Evolutionary conservation across 1,284 basidiomycete species (phyloP), one percentile per base, ranked within the genome.

Genomic region (Golubevia pallescens): DNA sequence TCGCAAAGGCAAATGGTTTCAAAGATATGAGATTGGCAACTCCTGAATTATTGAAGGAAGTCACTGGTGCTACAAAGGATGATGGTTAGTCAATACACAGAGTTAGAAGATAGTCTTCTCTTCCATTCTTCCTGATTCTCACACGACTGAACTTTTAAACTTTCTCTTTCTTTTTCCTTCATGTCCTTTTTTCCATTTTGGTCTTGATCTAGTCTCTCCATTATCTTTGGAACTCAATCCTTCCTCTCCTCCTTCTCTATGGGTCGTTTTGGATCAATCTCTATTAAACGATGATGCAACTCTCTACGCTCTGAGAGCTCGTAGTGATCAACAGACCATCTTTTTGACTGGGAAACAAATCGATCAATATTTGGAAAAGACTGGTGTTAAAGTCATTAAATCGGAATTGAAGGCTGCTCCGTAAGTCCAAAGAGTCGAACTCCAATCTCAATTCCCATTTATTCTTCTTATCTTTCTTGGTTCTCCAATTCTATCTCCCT

Each of bases 11-110:
- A 56, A 64, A 81, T 58, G 76, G 73, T 62, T 73, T 78, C 56
- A 84, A 83, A 75, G 81, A 84, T 62, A 73, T 84, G 78, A 71
- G 81, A 58, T 69, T 82, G n/a, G 81, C 81, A 55, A 73, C 73
- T 51, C 73, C 75, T 16, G 80, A 84, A 32, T 63, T 81, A 32
- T 70, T 83, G 63, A 62, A 69, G 24, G 73, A 79, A 63, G 78
- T 76, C 53, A 73, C 83, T 54, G 72, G 67, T 23, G 81, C 80
- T 21, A 74, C 73, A 61, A 84, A 84, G 68, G 80, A 84, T 68
- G 75, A 77, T 62, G 74, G 69, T 71, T 60, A 54, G 69, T 64
- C 0, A 42, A 3, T 53, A 13, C 63, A 24, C 14, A 6, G 14
- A 42, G 34, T 38, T 5, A 10, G 3, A 10, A 5, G 34, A 38